Base-by-base conservation (phyloP, 306 rosid species). In the Citrullus colocynthis region DNA sequence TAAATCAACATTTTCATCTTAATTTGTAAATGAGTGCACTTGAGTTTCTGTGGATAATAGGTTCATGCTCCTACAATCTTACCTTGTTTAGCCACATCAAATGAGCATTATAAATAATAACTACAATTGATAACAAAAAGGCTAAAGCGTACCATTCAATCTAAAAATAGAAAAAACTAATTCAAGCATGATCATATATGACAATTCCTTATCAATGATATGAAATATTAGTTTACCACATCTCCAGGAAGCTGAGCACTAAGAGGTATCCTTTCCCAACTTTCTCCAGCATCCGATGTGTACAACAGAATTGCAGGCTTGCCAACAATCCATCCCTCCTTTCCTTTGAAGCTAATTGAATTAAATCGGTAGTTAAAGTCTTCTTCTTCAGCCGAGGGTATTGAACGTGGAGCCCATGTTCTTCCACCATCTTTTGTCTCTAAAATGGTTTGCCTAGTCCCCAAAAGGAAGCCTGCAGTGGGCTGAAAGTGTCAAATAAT, bases 281-380 rank as follows among this genome's bases (percentile, higher is more conserved):
- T 90, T 9, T 90, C 91, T 73, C 98, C 98, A 37, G 97, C 86
- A 88, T 95, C 90, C 59, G 92, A 81, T 76, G 98, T 95, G 85
- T 91, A 85, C 86, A 95, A 79, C 12, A 95, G 87, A 80, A 95
- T 92, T 24, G 96, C 88, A 74, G 98, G 98, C 28, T 95, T 92
- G 11, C 98, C 98, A 13, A 95, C 95, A 36, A 95, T 95, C 97
- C 98, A 95, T 5, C 98, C 97, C 80, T 95, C 98, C 75, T 88
- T 90, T 77, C 98, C 98, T 82, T 86, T 85, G 83, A 95, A 95
- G 88, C 97, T 95, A 65, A 95, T 92, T 45, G 96, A 69, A 81
- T 95, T 95, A 81, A 95, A 95, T 64, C 98, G 88, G 78, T 92
- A 95, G 84, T 95, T 95, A 57, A 95, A 95, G 79, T 95, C 98